Evolutionary conservation across 1,139 yeast genomes (phyloP).

Genomic region (Zygosaccharomyces sapae): DNA sequence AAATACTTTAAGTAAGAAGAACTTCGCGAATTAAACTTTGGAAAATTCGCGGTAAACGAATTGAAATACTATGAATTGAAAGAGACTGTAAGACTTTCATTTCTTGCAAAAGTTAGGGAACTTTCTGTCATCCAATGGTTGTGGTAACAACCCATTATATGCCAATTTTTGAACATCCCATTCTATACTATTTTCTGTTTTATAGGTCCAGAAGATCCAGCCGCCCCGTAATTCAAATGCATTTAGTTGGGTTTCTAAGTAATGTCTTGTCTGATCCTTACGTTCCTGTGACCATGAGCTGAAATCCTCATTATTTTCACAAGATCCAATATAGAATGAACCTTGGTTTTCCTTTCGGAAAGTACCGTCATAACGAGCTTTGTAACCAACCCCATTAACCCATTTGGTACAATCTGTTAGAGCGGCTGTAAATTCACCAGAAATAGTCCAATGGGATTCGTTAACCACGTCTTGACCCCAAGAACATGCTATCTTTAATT

Average conservation of each 20-base stretch:
- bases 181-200: constrained; percentile 77
- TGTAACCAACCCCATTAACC: constrained; percentile 88
- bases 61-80: not conserved
- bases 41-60: not conserved
- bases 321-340: constrained; percentile 56
- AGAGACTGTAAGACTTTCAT: not conserved
- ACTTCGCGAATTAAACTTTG: not conserved
- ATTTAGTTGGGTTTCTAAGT: constrained; percentile 86
- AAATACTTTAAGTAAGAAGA: not conserved
- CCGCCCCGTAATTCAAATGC: constrained; percentile 72
- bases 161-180: constrained; percentile 75
- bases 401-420: constrained; percentile 88
- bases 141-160: constrained; percentile 66
- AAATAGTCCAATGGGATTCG: constrained; percentile 70
- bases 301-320: constrained; percentile 54
- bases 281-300: constrained; percentile 58
- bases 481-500: constrained; percentile 57
- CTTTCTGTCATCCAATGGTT: constrained; percentile 61
- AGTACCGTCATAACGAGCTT: constrained; percentile 80
- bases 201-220: constrained; percentile 92
- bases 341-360: constrained; percentile 40
- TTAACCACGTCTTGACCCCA: constrained; percentile 50
- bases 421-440: constrained; percentile 95
- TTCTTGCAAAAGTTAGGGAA: constrained; percentile 38
- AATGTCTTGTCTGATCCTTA: constrained; percentile 57